These are phyloP conservation scores for Colletotrichum gigasporum DNA, from an alignment of 2,329 filamentous ascomycete genomes.

Conservation along the genomic window DNA sequence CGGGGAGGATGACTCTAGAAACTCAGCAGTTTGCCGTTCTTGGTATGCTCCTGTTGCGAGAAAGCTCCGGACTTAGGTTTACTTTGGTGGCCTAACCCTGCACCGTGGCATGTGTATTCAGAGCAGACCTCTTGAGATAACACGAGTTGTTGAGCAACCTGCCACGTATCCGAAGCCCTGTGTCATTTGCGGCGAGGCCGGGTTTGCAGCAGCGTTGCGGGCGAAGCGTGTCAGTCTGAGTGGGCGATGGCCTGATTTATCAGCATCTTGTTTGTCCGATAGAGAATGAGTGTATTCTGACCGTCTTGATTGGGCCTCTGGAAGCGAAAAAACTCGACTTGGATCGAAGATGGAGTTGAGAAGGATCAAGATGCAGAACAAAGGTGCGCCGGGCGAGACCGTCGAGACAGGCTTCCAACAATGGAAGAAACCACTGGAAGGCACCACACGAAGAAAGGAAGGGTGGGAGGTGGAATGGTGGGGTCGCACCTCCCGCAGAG, in stretches of 20 bases:
- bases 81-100: conserved; percentile 9
- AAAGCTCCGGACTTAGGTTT: background rate
- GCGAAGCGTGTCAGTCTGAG: background rate
- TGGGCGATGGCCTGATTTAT: background rate
- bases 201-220: background rate
- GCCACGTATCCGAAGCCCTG: background rate
- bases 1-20: too few relatives aligned
- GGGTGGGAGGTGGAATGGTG: background rate
- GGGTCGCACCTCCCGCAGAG: background rate
- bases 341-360: conserved; percentile 1
- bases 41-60: background rate
- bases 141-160: background rate
- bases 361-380: conserved; percentile 16
- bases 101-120: background rate
- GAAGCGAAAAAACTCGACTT: background rate
- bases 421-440: too few relatives aligned
- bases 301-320: background rate
- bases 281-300: background rate
- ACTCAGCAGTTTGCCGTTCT: background rate
- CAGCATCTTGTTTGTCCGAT: background rate
- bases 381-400: background rate
- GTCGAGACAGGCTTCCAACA: background rate
- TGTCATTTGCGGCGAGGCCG: background rate
- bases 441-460: background rate
- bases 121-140: background rate